Evolutionary conservation across 2,329 filamentous ascomycete species (phyloP), one percentile per base, ranked within the genome.

Genomic region (Cladosporium austrohemisphaericum): DNA sequence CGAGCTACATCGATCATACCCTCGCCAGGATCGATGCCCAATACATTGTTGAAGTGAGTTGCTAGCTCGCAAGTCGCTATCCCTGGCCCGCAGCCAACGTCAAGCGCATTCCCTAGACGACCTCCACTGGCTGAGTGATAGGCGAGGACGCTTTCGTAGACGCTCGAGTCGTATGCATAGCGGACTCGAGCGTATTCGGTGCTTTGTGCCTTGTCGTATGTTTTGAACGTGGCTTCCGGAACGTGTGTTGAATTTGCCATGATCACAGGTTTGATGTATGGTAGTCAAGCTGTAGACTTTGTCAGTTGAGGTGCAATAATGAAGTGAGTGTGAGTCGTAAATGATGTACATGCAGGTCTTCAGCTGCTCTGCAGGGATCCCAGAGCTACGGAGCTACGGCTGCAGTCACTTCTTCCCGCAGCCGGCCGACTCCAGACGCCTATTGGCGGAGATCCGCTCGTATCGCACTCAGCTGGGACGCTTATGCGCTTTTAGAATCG

Each of bases 11-110:
- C 51, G 41, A 83, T 75, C 80, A 83, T 83, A 33, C 71, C 73
- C 11, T 67, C 63, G 2, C 74, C 72, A 0, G 77, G 69, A 53
- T 83, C 79, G 10, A 78, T 56, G 4, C 77, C 80, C 13, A 76
- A 62, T 6, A 67, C 74, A 20, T 67, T 59, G 1, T 59, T 50
- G 57, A 83, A 83, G 26, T 66, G 67, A 0, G 64, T 61, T 0
- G 74, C 72, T 1, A 82, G 67, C 4, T 65, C 66, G 2, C 72
- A 69, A 0, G 69, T 70, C 0, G 73, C 76, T 10, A 63, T 73
- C 3, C 79, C 80, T 0, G 79, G 78, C 0, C 80, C 79, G 57
- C 77, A 81, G 25, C 80, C 80, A 5, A 82, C 63, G 52, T 84
- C 79, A 10, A 80, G 58, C 2, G 63, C 66, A 23, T 65, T 58